These are phyloP conservation scores for Anastatica hierochuntica DNA, from an alignment of 345 rosid genomes.

Conservation along the genomic window DNA sequence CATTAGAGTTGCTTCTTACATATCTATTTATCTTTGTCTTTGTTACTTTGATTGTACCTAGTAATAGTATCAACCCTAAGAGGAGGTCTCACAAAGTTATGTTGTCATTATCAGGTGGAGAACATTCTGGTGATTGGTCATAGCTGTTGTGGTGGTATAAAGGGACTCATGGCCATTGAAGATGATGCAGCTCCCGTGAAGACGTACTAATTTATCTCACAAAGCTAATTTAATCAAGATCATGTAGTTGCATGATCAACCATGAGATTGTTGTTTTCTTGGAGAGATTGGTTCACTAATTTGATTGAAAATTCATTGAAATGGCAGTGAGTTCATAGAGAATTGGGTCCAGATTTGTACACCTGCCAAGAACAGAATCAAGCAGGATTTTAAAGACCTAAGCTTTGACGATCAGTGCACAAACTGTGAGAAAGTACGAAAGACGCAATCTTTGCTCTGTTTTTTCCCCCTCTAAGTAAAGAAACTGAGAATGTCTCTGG, in stretches of 20 bases:
- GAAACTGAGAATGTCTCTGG: background rate
- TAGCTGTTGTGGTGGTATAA: conserved; percentile 93
- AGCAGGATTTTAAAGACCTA: conserved; percentile 30
- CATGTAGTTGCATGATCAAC: too few species aligned
- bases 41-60: background rate
- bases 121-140: conserved; percentile 82
- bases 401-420: conserved; percentile 62
- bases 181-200: conserved; percentile 24
- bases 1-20: background rate
- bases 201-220: conserved; percentile 10
- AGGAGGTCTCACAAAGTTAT: too few species aligned
- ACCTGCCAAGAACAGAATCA: conserved; percentile 64
- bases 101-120: conserved; percentile 53
- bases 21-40: background rate
- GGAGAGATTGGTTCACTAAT: background rate
- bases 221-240: background rate
- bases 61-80: background rate
- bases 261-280: background rate
- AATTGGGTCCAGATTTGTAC: conserved; percentile 78
- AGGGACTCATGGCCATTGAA: conserved; percentile 68
- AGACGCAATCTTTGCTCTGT: background rate
- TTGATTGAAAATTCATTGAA: background rate
- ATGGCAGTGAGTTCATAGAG: conserved; percentile 77
- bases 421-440: conserved; percentile 69
- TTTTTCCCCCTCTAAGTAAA: background rate